These are phyloP conservation scores for Fusarium begoniae DNA, from an alignment of 2,329 filamentous ascomycete species.

Conservation along the genomic window DNA sequence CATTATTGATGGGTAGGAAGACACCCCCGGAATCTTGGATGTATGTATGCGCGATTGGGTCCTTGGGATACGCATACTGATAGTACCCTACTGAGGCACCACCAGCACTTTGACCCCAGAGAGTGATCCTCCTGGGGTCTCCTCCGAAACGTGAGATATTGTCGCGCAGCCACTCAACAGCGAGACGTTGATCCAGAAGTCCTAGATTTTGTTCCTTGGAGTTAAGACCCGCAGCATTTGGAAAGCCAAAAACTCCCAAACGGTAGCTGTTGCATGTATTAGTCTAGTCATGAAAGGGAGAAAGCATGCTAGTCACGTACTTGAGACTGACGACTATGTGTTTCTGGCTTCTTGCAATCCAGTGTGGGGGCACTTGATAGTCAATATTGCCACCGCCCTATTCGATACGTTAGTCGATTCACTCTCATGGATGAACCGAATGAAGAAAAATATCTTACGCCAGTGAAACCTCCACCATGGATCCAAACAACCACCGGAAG, in stretches of 20 bases:
- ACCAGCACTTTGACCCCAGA: constrained; percentile 6
- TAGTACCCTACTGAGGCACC: constrained; percentile 6
- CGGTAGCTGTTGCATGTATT: not conserved
- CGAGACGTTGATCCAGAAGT: constrained; percentile 5
- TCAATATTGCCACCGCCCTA: not conserved
- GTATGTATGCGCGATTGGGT: constrained; percentile 3
- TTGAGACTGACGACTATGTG: constrained; percentile 10
- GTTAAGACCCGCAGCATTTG: not conserved
- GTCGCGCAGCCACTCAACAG: not conserved
- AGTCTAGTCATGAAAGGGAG: too few species aligned
- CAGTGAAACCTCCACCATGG: not conserved
- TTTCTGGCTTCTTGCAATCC: constrained; percentile 1
- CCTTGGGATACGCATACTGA: constrained; percentile 1
- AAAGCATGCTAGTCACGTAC: too few species aligned
- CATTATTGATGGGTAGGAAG: not conserved
- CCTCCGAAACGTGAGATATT: not conserved
- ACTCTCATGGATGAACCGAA: too few species aligned
- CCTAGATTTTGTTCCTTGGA: not conserved
- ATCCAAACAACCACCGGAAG: constrained; percentile 7
- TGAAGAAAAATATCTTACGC: too few species aligned
- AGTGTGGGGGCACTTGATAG: not conserved
- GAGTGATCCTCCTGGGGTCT: not conserved
- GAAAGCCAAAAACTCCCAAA: constrained; percentile 1
- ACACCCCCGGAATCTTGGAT: constrained; percentile 1
- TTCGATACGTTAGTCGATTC: too few species aligned